Base-by-base conservation (phyloP, 2,329 filamentous ascomycete species). In the Dactylonectria macrodidyma region DNA sequence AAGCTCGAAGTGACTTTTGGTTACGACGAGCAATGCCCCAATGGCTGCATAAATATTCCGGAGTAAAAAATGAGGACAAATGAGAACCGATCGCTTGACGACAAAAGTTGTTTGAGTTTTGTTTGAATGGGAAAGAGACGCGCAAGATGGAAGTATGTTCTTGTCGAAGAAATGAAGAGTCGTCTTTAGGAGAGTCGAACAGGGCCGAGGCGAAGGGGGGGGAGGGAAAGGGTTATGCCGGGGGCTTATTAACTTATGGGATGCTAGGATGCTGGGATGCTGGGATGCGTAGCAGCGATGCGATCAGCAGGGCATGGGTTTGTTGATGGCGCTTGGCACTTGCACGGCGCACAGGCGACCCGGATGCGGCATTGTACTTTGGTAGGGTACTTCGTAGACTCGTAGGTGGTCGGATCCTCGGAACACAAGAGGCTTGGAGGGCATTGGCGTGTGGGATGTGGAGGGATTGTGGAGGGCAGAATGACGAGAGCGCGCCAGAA, bases 1-100 rank as follows among this genome's bases (percentile, higher is more conserved):
- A 76, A 76, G 74, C 71, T 66, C 69, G 72, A 75, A 65, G 66
- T 70, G 67, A 64, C 66, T 75, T 75, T 75, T 69, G 55, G 70
- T 72, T 62, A 55, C 66, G 55, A 56, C 65, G 61, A 62, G 46
- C 62, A 71, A 70, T 65, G 71, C 71, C 71, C 68, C 68, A 66
- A 65, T 61, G 57, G 58, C 67, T 72, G 69, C 59, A 61, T 58
- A 19, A 34, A 62, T 58, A 60, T 55, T 66, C 51, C 47, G 26
- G 36, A 34, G 48, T 12, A 47, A 33, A 51, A 24, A 47, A 26
- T 8, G 47, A 19, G 14, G 47, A 24, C 26, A 16, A 58, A 61
- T 44, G 62, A 59, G 51, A 47, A 26, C 59, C 34, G 41, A 55
- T 68, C 66, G 65, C 61, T 72, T 51, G 62, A 63, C 41, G 44